A percentile compares a stretch with the other conserved stretches of the same genome.
Conservation (phyloP, 306 rosid species). For the Fragaria iinumae region DNA sequence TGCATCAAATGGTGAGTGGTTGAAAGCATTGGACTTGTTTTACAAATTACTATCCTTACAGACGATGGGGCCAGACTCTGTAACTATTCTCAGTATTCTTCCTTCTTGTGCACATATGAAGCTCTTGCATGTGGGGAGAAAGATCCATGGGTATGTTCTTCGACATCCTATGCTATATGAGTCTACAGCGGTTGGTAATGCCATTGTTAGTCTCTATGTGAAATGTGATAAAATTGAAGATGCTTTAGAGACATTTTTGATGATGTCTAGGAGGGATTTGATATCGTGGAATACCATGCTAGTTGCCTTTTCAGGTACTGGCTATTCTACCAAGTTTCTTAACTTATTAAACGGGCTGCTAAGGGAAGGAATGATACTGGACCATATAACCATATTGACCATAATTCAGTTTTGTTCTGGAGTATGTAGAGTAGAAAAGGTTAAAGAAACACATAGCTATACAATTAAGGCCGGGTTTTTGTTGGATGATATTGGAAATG, state of each 20-base stretch:
- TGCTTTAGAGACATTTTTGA: slow-evolving; percentile 51
- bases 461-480: slow-evolving; percentile 57
- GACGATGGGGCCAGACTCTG: slow-evolving; percentile 52
- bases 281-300: slow-evolving; percentile 95
- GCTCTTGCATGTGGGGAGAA: slow-evolving; percentile 52
- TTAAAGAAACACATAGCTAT: slow-evolving; percentile 74
- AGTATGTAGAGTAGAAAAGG: slow-evolving; percentile 43
- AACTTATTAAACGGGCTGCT: slow-evolving; percentile 55
- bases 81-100: slow-evolving; percentile 70
- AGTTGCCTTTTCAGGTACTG: slow-evolving; percentile 54
- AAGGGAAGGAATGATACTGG: slow-evolving; percentile 53
- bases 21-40: slow-evolving; percentile 64
- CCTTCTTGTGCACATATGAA: slow-evolving; percentile 61
- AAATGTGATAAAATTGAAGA: slow-evolving; percentile 48
- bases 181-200: slow-evolving; percentile 65
- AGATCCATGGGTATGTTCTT: slow-evolving; percentile 64
- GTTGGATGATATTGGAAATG: slow-evolving; percentile 52
- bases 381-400: slow-evolving; percentile 58
- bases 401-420: slow-evolving; percentile 54
- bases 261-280: slow-evolving; percentile 62
- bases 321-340: slow-evolving; percentile 41
- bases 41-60: slow-evolving; percentile 40
- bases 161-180: slow-evolving; percentile 45
- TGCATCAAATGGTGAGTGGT: slow-evolving; percentile 63
- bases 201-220: slow-evolving; percentile 72